Evolutionary conservation across 352 stramenopile genomes (phyloP).

Genomic region (Phytophthora cryptogea): DNA sequence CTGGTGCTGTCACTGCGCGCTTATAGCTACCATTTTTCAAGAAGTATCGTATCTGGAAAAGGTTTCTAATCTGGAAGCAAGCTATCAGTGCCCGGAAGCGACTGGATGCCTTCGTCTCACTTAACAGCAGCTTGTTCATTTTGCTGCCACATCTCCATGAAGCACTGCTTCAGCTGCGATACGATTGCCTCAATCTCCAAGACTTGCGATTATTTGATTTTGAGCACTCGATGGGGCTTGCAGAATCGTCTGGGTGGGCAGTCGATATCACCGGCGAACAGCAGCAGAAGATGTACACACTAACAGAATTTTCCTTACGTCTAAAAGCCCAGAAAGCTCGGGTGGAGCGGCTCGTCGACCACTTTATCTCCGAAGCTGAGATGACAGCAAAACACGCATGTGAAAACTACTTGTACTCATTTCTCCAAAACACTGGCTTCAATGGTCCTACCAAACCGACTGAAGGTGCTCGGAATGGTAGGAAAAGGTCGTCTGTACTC

Average conservation of each 20-base stretch:
- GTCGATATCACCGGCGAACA: neutral
- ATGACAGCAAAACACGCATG: slow-evolving; percentile 70
- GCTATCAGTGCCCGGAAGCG: slow-evolving; percentile 61
- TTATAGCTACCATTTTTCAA: slow-evolving; percentile 88
- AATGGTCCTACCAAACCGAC: slow-evolving; percentile 32
- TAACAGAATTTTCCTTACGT: slow-evolving; percentile 81
- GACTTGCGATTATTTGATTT: slow-evolving; percentile 36
- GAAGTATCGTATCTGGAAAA: slow-evolving; percentile 91
- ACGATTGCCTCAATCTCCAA: slow-evolving; percentile 61
- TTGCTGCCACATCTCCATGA: slow-evolving; percentile 83
- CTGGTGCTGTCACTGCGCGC: neutral
- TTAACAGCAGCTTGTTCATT: slow-evolving; percentile 90
- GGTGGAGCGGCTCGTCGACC: slow-evolving; percentile 58
- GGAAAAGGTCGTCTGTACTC: slow-evolving; percentile 20
- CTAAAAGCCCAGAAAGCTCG: slow-evolving; percentile 75
- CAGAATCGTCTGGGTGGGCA: slow-evolving; percentile 1
- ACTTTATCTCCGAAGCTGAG: slow-evolving; percentile 58
- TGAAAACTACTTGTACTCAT: slow-evolving; percentile 63
- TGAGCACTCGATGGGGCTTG: slow-evolving; percentile 21
- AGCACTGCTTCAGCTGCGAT: slow-evolving; percentile 76
- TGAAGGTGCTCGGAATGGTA: slow-evolving; percentile 1
- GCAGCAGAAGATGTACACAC: slow-evolving; percentile 63
- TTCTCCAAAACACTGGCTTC: slow-evolving; percentile 60
- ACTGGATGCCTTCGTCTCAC: slow-evolving; percentile 31
- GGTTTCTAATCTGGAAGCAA: slow-evolving; percentile 89